phyloP scores from a whole-genome alignment of 2,329 filamentous ascomycete species.

The Clonostachys sp. region DNA sequence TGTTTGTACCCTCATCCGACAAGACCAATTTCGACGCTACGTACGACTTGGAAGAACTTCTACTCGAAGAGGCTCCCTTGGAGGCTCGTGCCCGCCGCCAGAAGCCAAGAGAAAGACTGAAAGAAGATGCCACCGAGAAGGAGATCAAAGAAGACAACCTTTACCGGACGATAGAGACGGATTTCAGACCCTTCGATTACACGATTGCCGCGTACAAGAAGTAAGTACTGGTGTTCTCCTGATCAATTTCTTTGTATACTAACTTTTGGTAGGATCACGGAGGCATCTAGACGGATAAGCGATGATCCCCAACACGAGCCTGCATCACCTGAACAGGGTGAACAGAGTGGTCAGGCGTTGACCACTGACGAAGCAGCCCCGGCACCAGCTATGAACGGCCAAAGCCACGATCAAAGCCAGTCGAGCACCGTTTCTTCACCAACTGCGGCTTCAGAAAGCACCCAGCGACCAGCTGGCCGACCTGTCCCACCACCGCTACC shows the following conservation, averaged over 20 bases:
- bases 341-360: slow-evolving; percentile 35
- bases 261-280: slow-evolving; percentile 26
- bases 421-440: neutral
- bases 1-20: slow-evolving; percentile 90
- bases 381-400: slow-evolving; percentile 17
- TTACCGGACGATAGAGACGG: slow-evolving; percentile 87
- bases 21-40: slow-evolving; percentile 99
- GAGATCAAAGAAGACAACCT: slow-evolving; percentile 94
- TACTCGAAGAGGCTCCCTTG: slow-evolving; percentile 90
- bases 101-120: slow-evolving; percentile 86
- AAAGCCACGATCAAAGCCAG: neutral
- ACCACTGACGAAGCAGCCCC: slow-evolving; percentile 46
- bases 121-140: slow-evolving; percentile 90
- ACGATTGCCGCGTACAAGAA: slow-evolving; percentile 75
- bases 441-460: neutral
- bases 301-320: slow-evolving; percentile 4
- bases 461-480: neutral
- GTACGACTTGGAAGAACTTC: slow-evolving; percentile 89
- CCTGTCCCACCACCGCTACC: slow-evolving; percentile 29
- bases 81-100: slow-evolving; percentile 90
- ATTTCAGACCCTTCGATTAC: slow-evolving; percentile 96
- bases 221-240: slow-evolving; percentile 34
- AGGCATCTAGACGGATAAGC: slow-evolving; percentile 10
- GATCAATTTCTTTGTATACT: neutral
- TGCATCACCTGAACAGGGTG: neutral